Percentiles rank a stretch among this genome's conserved stretches.
Conservation (phyloP, 2,329 filamentous ascomycete species). For the Tricladium varicosporioides region DNA sequence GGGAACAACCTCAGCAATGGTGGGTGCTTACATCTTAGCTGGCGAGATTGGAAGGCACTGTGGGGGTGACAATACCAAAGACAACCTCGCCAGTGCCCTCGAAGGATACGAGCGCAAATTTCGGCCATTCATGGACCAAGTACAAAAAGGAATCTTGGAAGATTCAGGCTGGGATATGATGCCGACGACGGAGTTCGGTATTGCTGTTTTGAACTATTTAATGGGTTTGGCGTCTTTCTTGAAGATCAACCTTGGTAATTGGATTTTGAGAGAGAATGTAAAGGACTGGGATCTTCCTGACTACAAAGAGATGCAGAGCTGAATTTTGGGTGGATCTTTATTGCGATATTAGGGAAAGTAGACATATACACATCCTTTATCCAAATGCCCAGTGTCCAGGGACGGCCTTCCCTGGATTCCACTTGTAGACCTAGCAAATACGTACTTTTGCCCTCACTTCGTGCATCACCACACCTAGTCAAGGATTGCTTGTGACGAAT, state of each 20-base stretch:
- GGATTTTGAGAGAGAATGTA: constrained; percentile 34
- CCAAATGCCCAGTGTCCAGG: no score
- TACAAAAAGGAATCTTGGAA: constrained; percentile 33
- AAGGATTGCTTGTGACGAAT: no score
- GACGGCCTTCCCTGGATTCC: no score
- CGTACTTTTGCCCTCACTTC: no score
- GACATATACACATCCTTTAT: no score
- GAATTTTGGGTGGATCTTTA: no score
- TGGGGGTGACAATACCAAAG: not conserved
- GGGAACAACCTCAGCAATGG: constrained; percentile 47
- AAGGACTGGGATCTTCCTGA: constrained; percentile 38
- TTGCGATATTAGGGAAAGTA: no score
- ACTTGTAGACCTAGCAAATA: no score
- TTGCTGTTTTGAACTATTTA: constrained; percentile 34
- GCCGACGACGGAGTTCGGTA: constrained; percentile 32
- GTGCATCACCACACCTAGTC: no score
- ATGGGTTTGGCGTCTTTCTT: constrained; percentile 34
- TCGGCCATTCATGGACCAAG: constrained; percentile 42
- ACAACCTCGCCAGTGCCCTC: constrained; percentile 41
- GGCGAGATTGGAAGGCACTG: constrained; percentile 43
- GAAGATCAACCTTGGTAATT: constrained; percentile 35
- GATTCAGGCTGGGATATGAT: constrained; percentile 17
- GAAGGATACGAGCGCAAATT: constrained; percentile 42
- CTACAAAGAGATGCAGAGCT: constrained; percentile 4
- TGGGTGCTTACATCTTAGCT: constrained; percentile 54